Percentiles rank a stretch among this genome's conserved stretches.
Evolutionary conservation across 495 filamentous ascomycete species (phyloP).

Genomic region (Lasiosphaeriaceae sp.): DNA sequence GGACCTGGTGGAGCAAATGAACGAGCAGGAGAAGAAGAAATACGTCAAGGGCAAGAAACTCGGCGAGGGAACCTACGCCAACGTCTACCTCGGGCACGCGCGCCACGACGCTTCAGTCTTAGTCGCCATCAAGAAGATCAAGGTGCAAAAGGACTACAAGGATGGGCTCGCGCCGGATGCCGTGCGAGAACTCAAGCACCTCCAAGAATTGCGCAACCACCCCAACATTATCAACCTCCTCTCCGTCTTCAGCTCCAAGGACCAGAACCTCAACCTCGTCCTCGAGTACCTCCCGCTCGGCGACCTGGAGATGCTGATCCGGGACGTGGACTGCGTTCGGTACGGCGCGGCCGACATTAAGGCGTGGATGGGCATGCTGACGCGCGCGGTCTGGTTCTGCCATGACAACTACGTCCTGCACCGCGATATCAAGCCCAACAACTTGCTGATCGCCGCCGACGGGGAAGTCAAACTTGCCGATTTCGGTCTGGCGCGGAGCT

Average conservation of each 20-base stretch:
- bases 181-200: constrained; percentile 88
- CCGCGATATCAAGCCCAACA: constrained; percentile 99
- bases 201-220: constrained; percentile 85
- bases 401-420: constrained; percentile 93
- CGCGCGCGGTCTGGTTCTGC: constrained; percentile 92
- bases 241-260: constrained; percentile 88
- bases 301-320: constrained; percentile 90
- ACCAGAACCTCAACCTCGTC: constrained; percentile 87
- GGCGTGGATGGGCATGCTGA: constrained; percentile 96
- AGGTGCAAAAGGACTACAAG: constrained; percentile 73
- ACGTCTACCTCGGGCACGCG: constrained; percentile 84
- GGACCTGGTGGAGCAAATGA: constrained; percentile 81
- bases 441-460: constrained; percentile 87
- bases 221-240: constrained; percentile 91
- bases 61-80: constrained; percentile 95
- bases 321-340: constrained; percentile 66
- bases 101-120: constrained; percentile 59
- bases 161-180: constrained; percentile 93
- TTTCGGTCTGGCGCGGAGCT: constrained; percentile 89
- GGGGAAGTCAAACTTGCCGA: constrained; percentile 94
- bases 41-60: constrained; percentile 92
- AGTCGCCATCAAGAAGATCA: constrained; percentile 99
- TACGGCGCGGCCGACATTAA: constrained; percentile 80
- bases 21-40: constrained; percentile 78
- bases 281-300: constrained; percentile 88